These are phyloP conservation scores for Elsinoe perseae DNA, from an alignment of 2,329 filamentous ascomycete genomes.

Conservation along the genomic window DNA sequence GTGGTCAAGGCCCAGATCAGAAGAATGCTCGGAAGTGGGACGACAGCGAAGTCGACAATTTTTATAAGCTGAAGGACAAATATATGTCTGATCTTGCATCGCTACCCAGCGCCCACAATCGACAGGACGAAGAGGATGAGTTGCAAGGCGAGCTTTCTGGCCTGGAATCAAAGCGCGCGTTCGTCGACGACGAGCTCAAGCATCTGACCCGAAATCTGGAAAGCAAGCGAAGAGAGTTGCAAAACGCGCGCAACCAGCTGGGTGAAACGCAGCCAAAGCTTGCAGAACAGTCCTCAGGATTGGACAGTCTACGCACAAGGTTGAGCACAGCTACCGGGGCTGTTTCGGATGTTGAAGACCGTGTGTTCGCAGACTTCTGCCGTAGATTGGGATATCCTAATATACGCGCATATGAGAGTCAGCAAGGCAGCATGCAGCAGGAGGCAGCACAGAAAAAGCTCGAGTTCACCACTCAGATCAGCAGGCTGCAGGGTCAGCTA, in stretches of 20 bases:
- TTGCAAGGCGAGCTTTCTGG: conserved; percentile 72
- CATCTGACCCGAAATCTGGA: conserved; percentile 74
- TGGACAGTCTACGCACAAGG: conserved; percentile 54
- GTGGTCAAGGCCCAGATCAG: conserved; percentile 73
- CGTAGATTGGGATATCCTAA: conserved; percentile 75
- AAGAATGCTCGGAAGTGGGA: conserved; percentile 70
- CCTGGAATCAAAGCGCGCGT: conserved; percentile 66
- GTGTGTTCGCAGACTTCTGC: conserved; percentile 81
- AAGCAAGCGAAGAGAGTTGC: conserved; percentile 75
- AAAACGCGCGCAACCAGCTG: conserved; percentile 65
- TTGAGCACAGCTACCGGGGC: conserved; percentile 53
- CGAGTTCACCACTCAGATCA: conserved; percentile 73
- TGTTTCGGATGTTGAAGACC: conserved; percentile 76
- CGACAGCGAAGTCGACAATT: conserved; percentile 77
- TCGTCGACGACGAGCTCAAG: conserved; percentile 66
- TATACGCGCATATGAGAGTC: conserved; percentile 87
- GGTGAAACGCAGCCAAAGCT: conserved; percentile 71
- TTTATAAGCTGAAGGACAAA: conserved; percentile 69
- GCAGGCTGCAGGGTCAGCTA: conserved; percentile 52
- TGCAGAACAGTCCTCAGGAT: conserved; percentile 59
- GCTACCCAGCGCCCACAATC: conserved; percentile 70
- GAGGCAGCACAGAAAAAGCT: conserved; percentile 80
- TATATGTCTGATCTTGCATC: conserved; percentile 69
- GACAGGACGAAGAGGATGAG: conserved; percentile 68
- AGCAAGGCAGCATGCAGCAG: conserved; percentile 86